Evolutionary conservation across 495 filamentous ascomycete genomes (phyloP).

Genomic region (Poronia punctata): DNA sequence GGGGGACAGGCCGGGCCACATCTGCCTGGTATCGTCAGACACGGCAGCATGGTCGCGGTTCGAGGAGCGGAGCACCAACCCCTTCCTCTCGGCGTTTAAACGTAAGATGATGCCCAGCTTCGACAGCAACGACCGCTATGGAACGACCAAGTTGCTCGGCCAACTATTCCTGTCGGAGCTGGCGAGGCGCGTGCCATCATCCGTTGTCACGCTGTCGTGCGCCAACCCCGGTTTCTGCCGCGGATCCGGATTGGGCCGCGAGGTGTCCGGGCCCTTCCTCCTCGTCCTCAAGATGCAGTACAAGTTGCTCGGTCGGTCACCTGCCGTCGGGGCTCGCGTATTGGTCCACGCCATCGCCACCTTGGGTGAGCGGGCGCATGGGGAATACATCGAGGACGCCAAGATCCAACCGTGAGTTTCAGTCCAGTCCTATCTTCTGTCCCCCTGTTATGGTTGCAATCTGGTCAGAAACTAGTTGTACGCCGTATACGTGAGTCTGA

Average conservation of each 20-base stretch:
- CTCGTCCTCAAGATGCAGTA: conserved; percentile 1
- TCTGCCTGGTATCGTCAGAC: conserved; percentile 31
- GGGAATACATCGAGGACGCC: conserved; percentile 27
- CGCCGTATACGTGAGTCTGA: too few species aligned
- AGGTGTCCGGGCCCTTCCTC: not conserved
- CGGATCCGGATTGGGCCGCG: conserved; percentile 28
- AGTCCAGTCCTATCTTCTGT: not conserved
- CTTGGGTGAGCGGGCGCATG: conserved; percentile 31
- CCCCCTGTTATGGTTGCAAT: too few species aligned
- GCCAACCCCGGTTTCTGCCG: conserved; percentile 43
- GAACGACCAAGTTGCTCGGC: conserved; percentile 43
- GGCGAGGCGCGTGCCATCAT: conserved; percentile 20
- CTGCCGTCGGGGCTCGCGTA: conserved; percentile 20
- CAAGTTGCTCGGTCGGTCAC: conserved; percentile 15
- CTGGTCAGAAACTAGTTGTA: too few species aligned
- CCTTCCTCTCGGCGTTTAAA: conserved; percentile 32
- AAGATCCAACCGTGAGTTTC: conserved; percentile 27
- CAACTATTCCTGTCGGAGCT: conserved; percentile 43
- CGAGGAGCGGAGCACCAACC: conserved; percentile 23
- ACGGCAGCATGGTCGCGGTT: conserved; percentile 23
- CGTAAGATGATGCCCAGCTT: conserved; percentile 13
- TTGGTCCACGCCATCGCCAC: conserved; percentile 25
- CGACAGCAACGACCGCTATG: conserved; percentile 27
- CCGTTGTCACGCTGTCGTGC: conserved; percentile 42
- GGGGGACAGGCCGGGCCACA: conserved; percentile 1